phyloP scores from a whole-genome alignment of 2,329 filamentous ascomycete genomes.

The Colletotrichum lupini region DNA sequence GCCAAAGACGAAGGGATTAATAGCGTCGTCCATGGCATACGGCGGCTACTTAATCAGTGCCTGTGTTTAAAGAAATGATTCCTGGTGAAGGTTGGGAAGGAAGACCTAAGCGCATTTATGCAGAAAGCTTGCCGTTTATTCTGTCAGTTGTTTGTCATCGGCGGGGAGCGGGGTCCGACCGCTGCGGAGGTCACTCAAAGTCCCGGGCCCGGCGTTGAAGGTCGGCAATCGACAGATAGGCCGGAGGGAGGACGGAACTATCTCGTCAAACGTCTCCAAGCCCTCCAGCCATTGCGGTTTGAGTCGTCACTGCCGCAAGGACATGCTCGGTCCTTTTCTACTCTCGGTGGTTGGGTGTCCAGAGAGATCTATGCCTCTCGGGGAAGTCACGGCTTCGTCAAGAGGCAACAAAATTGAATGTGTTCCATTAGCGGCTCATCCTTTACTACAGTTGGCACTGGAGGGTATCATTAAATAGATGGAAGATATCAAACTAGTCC shows the following conservation, averaged over 20 bases:
- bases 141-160: conserved; percentile 23
- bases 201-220: conserved; percentile 9
- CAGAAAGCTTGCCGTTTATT: not conserved
- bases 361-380: too few relatives aligned
- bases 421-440: conserved; percentile 23
- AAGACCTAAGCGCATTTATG: not conserved
- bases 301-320: not conserved
- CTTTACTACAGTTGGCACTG: conserved; percentile 4
- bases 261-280: not conserved
- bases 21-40: conserved; percentile 13
- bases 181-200: not conserved
- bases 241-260: not conserved
- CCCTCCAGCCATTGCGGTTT: not conserved
- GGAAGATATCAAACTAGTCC: conserved; percentile 45
- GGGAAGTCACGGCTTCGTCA: not conserved
- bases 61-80: not conserved
- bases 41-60: not conserved
- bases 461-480: conserved; percentile 34
- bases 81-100: not conserved
- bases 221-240: not conserved
- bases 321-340: not conserved
- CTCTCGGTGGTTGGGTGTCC: too few relatives aligned
- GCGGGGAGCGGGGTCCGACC: conserved; percentile 32
- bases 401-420: not conserved
- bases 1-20: conserved; percentile 19